phyloP scores from a whole-genome alignment of 2,329 filamentous ascomycete genomes.

The Aspergillus ochraceoroseus region DNA sequence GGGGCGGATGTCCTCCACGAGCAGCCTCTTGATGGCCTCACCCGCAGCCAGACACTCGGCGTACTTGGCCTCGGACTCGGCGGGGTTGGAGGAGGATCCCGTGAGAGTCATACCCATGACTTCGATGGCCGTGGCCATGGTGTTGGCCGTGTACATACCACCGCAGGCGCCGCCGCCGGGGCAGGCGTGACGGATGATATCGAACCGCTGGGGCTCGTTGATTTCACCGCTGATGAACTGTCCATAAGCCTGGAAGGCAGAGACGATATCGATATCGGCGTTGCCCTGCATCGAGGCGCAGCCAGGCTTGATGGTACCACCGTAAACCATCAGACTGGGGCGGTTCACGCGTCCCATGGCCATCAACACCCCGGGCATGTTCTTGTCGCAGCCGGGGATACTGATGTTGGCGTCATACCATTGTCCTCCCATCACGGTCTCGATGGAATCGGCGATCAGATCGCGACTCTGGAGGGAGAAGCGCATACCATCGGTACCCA shows the following conservation, averaged over 20 bases:
- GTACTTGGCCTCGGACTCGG: constrained; percentile 66
- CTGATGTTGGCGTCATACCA: constrained; percentile 99
- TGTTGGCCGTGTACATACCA: constrained; percentile 78
- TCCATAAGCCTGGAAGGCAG: constrained; percentile 95
- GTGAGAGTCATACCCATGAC: constrained; percentile 74
- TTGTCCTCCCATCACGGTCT: constrained; percentile 98
- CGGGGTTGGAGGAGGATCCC: constrained; percentile 73
- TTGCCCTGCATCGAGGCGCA: constrained; percentile 71
- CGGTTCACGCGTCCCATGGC: constrained; percentile 94
- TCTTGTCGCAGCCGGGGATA: constrained; percentile 97
- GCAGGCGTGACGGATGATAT: constrained; percentile 90
- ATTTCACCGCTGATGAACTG: constrained; percentile 91
- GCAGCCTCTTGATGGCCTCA: constrained; percentile 66
- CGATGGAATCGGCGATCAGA: constrained; percentile 95
- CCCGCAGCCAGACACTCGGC: constrained; percentile 69
- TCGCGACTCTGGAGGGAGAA: constrained; percentile 92
- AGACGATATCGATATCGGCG: constrained; percentile 83
- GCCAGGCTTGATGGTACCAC: constrained; percentile 87
- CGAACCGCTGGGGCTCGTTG: constrained; percentile 82
- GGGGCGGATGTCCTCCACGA: constrained; percentile 72
- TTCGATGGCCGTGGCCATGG: constrained; percentile 70
- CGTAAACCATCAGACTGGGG: constrained; percentile 95
- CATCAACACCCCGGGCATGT: constrained; percentile 91
- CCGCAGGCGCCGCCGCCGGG: constrained; percentile 78
- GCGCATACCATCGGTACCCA: constrained; percentile 96